These are phyloP conservation scores for Dissophora ornata DNA, from an alignment of 192 early-diverging fungal species.

Conservation along the genomic window DNA sequence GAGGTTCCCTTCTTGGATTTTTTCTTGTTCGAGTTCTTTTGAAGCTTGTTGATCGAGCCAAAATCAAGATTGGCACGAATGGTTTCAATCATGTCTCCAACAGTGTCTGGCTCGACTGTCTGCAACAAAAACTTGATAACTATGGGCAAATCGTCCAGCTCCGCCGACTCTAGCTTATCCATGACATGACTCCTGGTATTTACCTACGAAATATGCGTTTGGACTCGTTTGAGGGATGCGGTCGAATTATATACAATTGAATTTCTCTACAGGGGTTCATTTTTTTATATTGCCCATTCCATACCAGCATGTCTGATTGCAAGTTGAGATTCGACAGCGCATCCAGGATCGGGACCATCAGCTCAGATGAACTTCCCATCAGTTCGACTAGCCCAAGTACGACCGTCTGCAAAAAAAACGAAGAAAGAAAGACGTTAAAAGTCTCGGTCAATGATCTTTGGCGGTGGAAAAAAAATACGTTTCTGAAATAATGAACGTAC, in stretches of 20 bases:
- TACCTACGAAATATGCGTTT: constrained; percentile 40
- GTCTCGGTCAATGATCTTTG: too few species aligned
- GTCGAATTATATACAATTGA: too few species aligned
- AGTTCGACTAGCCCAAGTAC: constrained; percentile 69
- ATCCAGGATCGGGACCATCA: constrained; percentile 78
- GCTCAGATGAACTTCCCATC: constrained; percentile 65
- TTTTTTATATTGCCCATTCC: too few species aligned
- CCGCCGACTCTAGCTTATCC: constrained; percentile 70
- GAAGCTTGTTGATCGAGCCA: constrained; percentile 64
- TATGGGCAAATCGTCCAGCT: constrained; percentile 76
- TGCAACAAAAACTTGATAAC: constrained; percentile 81
- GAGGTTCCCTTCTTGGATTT: constrained; percentile 14
- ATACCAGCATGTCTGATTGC: constrained; percentile 59
- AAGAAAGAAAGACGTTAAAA: background rate
- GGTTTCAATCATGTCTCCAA: constrained; percentile 55
- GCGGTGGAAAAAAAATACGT: too few species aligned
- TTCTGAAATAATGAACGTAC: constrained; percentile 33
- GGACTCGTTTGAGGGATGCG: background rate
- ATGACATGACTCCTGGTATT: constrained; percentile 67
- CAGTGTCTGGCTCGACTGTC: constrained; percentile 63
- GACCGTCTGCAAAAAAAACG: constrained; percentile 52
- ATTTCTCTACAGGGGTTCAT: too few species aligned
- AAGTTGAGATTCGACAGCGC: constrained; percentile 75
- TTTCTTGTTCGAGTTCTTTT: constrained; percentile 26
- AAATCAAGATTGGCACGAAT: constrained; percentile 75